Evolutionary conservation across 2,329 filamentous ascomycete species (phyloP).

Genomic region (Fusarium sublunatum): DNA sequence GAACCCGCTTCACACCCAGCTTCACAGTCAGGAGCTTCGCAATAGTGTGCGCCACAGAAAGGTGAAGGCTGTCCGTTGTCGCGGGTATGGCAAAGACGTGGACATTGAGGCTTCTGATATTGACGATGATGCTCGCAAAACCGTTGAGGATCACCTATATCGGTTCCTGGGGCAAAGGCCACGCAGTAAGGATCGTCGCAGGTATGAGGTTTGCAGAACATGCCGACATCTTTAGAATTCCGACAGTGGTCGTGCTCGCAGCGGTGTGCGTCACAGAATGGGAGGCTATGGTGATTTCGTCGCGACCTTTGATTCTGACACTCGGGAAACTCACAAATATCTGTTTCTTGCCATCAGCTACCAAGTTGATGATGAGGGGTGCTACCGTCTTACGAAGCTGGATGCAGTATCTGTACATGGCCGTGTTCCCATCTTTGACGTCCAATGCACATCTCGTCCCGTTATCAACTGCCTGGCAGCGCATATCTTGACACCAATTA

Average conservation of each 20-base stretch:
- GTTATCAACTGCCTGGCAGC: slow-evolving; percentile 41
- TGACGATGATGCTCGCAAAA: slow-evolving; percentile 49
- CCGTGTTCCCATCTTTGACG: slow-evolving; percentile 35
- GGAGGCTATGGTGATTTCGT: slow-evolving; percentile 33
- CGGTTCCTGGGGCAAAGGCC: slow-evolving; percentile 37
- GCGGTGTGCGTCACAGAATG: slow-evolving; percentile 47
- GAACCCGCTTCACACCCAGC: slow-evolving; percentile 33
- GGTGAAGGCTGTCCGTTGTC: slow-evolving; percentile 41
- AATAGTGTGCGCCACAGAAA: slow-evolving; percentile 48
- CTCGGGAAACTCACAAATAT: slow-evolving; percentile 44
- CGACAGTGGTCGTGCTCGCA: slow-evolving; percentile 44
- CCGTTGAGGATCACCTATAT: slow-evolving; percentile 26
- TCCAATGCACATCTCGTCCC: slow-evolving; percentile 39
- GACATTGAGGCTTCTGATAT: slow-evolving; percentile 41
- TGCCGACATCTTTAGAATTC: slow-evolving; percentile 24
- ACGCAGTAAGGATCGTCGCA: slow-evolving; percentile 44
- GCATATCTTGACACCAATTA: slow-evolving; percentile 35
- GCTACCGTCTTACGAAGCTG: slow-evolving; percentile 39
- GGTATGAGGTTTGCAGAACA: slow-evolving; percentile 46
- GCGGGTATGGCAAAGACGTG: slow-evolving; percentile 44
- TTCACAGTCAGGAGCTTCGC: slow-evolving; percentile 45
- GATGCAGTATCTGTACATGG: slow-evolving; percentile 37
- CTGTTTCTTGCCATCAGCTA: slow-evolving; percentile 30
- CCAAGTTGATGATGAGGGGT: neutral
- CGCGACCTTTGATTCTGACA: slow-evolving; percentile 41